phyloP scores from a whole-genome alignment of 768 basidiomycete species.

The Obba rivulosa region DNA sequence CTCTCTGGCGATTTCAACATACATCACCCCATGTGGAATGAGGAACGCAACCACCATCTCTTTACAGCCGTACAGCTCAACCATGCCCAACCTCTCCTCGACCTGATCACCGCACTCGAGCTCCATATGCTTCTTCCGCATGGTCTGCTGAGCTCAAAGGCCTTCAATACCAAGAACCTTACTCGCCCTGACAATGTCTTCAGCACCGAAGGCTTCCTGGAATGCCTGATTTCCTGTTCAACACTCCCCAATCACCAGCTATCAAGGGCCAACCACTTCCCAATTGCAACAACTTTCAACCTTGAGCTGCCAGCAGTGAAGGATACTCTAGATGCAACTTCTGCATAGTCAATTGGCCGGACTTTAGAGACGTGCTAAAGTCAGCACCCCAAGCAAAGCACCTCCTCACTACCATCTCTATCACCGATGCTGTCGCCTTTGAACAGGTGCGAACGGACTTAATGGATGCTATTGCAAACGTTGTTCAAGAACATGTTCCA shows the following conservation, averaged over 20 bases:
- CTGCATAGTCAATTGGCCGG: slow-evolving; percentile 25
- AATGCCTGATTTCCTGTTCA: slow-evolving; percentile 24
- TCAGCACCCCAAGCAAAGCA: no score
- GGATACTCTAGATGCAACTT: slow-evolving; percentile 19
- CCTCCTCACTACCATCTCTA: background rate
- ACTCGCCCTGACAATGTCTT: slow-evolving; percentile 43
- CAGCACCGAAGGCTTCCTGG: slow-evolving; percentile 11
- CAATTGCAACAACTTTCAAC: slow-evolving; percentile 27
- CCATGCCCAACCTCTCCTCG: slow-evolving; percentile 21
- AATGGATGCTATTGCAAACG: slow-evolving; percentile 9
- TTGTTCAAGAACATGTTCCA: slow-evolving; percentile 17
- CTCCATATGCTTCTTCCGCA: slow-evolving; percentile 32
- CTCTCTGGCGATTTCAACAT: slow-evolving; percentile 36
- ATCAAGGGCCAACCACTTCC: slow-evolving; percentile 35
- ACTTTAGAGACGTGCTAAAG: slow-evolving; percentile 19
- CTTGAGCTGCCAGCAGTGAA: slow-evolving; percentile 2
- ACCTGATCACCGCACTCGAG: slow-evolving; percentile 16
- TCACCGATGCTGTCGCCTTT: no score
- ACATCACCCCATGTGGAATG: slow-evolving; percentile 38
- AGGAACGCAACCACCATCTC: slow-evolving; percentile 25
- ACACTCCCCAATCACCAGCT: slow-evolving; percentile 12
- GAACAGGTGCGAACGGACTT: slow-evolving; percentile 4
- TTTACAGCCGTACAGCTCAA: slow-evolving; percentile 26
- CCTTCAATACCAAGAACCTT: slow-evolving; percentile 24
- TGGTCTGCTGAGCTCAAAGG: slow-evolving; percentile 29